These are phyloP conservation scores for Scheffersomyces spartinae DNA, from an alignment of 805 yeast genomes.

Conservation along the genomic window DNA sequence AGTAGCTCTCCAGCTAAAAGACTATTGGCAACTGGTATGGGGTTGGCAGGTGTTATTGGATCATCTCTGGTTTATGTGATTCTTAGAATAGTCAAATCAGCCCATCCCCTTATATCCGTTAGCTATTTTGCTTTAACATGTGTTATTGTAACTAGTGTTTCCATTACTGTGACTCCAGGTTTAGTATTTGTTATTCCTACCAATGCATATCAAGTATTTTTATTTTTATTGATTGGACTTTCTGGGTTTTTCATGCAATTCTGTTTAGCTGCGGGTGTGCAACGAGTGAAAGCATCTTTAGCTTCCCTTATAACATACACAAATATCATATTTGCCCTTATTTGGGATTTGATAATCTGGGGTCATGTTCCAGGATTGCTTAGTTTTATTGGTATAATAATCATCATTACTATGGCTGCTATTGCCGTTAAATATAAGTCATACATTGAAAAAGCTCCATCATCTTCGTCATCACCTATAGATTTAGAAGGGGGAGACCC, in stretches of 20 bases:
- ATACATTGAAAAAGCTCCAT: constrained; percentile 7
- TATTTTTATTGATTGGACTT: constrained; percentile 51
- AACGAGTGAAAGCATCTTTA: constrained; percentile 66
- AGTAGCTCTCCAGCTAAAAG: constrained; percentile 42
- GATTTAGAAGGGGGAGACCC: too few relatives aligned
- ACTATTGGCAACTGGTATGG: constrained; percentile 51
- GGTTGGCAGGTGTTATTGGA: constrained; percentile 57
- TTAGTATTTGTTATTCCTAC: constrained; percentile 51
- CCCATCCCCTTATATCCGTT: constrained; percentile 74
- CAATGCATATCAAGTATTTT: constrained; percentile 51
- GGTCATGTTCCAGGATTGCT: constrained; percentile 59
- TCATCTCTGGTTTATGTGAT: constrained; percentile 60
- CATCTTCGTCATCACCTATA: too few relatives aligned
- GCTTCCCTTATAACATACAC: constrained; percentile 69
- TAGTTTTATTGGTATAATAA: constrained; percentile 55
- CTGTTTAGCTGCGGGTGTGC: constrained; percentile 70
- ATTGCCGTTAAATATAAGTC: constrained; percentile 46
- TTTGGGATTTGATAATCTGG: constrained; percentile 67
- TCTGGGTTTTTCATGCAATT: constrained; percentile 81
- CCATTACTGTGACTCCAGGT: constrained; percentile 45
- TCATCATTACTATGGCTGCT: constrained; percentile 58
- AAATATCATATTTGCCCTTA: constrained; percentile 64
- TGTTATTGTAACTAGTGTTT: constrained; percentile 39
- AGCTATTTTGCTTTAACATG: constrained; percentile 61
- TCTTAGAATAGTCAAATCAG: constrained; percentile 65